Evolutionary conservation across 352 stramenopile species (phyloP).

Genomic region (Phytophthora megakarya): DNA sequence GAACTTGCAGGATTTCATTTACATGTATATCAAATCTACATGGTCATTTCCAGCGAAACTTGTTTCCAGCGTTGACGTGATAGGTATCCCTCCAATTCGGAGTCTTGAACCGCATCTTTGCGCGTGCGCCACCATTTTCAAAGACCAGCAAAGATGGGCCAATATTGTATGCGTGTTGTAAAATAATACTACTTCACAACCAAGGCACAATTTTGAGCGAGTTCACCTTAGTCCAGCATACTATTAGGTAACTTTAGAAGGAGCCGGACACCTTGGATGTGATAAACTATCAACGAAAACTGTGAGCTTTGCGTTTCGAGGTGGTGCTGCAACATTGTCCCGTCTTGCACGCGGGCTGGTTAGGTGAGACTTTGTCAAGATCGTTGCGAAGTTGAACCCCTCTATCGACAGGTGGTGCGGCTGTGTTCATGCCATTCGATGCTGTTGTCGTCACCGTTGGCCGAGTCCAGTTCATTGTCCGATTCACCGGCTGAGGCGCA

Average conservation of each 20-base stretch:
- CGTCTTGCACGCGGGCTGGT: conserved; percentile 32
- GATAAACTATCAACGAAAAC: no score
- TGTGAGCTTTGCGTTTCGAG: no score
- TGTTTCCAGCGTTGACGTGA: neutral
- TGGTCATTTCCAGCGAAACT: no score
- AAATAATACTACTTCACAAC: no score
- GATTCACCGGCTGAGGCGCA: conserved; percentile 19
- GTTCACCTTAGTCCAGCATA: no score
- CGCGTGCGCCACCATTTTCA: conserved; percentile 1
- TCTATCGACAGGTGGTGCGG: conserved; percentile 18
- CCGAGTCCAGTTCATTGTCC: conserved; percentile 28
- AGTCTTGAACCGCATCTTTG: conserved; percentile 21
- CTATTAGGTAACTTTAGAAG: no score
- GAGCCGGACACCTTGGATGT: no score
- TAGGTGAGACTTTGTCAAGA: conserved; percentile 28
- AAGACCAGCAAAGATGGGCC: conserved; percentile 12
- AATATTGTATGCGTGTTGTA: neutral
- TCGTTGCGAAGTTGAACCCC: conserved; percentile 25
- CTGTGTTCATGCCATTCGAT: conserved; percentile 14
- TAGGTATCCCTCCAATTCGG: neutral
- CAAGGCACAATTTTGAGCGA: no score
- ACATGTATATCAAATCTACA: no score
- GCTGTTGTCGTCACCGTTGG: conserved; percentile 4
- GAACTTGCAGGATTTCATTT: no score
- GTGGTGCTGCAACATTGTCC: conserved; percentile 11